Conservation (phyloP, 768 basidiomycete genomes). For the Imleria badia region DNA sequence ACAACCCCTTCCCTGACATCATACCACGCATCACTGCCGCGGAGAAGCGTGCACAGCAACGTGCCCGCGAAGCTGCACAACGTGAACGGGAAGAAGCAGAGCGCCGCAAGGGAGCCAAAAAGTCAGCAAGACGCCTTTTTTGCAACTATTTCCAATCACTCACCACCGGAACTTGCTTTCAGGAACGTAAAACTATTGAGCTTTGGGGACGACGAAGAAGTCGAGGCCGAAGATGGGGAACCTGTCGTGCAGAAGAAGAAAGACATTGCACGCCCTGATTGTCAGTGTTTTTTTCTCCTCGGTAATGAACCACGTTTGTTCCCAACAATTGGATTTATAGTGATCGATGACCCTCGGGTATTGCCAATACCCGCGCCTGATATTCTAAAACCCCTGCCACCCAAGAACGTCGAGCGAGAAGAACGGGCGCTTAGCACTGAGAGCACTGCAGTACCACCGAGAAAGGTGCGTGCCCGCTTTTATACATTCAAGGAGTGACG, state of each 20-base stretch:
- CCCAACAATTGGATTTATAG: conserved; percentile 13
- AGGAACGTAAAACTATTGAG: conserved; percentile 91
- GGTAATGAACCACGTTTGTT: neutral
- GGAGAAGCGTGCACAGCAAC: conserved; percentile 82
- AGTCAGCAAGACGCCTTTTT: conserved; percentile 48
- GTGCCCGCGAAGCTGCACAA: conserved; percentile 73
- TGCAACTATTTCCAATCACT: neutral
- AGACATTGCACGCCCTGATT: conserved; percentile 77
- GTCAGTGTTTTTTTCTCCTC: conserved; percentile 45
- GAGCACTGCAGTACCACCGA: neutral
- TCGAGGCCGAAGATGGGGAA: conserved; percentile 57
- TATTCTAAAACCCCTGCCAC: neutral
- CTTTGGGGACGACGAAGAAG: conserved; percentile 75
- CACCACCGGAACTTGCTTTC: neutral
- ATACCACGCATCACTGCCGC: conserved; percentile 94
- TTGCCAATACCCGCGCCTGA: conserved; percentile 12
- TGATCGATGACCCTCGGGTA: conserved; percentile 18
- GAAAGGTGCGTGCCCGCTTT: conserved; percentile 17
- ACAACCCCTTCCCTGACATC: conserved; percentile 95
- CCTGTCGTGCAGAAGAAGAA: conserved; percentile 67
- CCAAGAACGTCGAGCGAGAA: conserved; percentile 1
- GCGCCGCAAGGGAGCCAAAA: conserved; percentile 78
- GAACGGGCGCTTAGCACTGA: neutral
- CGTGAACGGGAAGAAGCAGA: conserved; percentile 76
- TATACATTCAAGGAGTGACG: neutral